Percentiles rank a stretch among this genome's conserved stretches.
These are phyloP conservation scores for Candida tallmaniae DNA, from an alignment of 805 yeast genomes.

Conservation along the genomic window DNA sequence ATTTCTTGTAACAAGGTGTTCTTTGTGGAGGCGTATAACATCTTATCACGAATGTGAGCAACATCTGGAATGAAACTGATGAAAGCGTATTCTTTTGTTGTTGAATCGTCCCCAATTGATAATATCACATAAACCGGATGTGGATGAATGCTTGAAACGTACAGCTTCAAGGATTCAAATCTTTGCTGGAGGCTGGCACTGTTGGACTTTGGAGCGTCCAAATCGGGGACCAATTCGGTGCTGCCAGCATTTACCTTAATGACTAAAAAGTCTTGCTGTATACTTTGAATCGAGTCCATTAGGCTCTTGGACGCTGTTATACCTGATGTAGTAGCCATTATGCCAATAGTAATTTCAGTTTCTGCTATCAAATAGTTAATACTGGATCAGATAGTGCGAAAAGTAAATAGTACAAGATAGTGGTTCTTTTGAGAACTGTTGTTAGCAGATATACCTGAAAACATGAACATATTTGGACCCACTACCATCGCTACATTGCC, in stretches of 20 bases:
- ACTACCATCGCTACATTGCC: not conserved
- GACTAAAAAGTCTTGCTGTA: constrained; percentile 20
- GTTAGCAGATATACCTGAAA: too few species aligned
- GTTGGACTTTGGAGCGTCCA: constrained; percentile 13
- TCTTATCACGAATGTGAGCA: constrained; percentile 77
- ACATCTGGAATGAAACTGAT: constrained; percentile 83
- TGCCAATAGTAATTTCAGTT: not conserved
- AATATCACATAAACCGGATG: constrained; percentile 34
- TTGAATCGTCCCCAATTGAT: constrained; percentile 9
- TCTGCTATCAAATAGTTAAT: too few species aligned
- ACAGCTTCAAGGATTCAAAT: constrained; percentile 18
- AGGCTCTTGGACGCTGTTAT: constrained; percentile 32
- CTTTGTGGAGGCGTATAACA: constrained; percentile 92
- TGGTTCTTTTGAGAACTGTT: too few species aligned
- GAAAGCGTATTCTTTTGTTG: constrained; percentile 45
- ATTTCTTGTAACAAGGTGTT: constrained; percentile 69
- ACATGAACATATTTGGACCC: not conserved
- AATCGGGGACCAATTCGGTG: constrained; percentile 30
- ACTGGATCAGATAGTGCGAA: not conserved
- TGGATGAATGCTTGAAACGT: constrained; percentile 24
- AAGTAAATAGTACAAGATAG: not conserved
- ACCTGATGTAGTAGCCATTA: constrained; percentile 44
- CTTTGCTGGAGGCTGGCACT: constrained; percentile 11
- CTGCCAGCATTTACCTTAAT: constrained; percentile 30
- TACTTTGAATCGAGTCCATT: constrained; percentile 22